Base-by-base conservation (phyloP, 371 early-diverging fungal genomes). In the Mortierella sp. region DNA sequence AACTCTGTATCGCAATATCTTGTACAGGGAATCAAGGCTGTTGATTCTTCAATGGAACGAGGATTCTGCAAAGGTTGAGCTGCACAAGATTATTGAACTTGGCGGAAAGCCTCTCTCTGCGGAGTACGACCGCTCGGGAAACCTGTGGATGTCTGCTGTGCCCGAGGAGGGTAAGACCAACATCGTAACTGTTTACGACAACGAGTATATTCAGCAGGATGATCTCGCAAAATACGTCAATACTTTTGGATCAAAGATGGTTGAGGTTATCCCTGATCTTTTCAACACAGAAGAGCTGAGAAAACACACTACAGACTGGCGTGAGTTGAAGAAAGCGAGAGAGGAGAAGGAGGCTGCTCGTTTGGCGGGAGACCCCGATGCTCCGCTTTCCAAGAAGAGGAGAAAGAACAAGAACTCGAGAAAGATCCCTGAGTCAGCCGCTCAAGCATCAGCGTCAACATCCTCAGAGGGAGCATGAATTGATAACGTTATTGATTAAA, bases 271-370 rank as follows among this genome's bases (percentile, higher is more conserved):
- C 28, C 86, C 87, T 54, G 89, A 90, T 58, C 77, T 89, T 45
- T 88, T 86, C 73, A 83, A 84, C 40, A 86, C 87, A 20, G 88
- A 89, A 71, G 87, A 87, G 12, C 77, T 90, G 70, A 87, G 90
- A 63, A 90, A 90, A 69, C 83, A 76, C 40, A 81, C 83, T 0
- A 81, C 83, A 24, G 83, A 81, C 43, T 81, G 83, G 83, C 83
- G 83, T 40, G 83, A 81, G 22, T 58, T 81, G 61, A 81, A 81
- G 83, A 75, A 73, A 66, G 76, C 76, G 6, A 73, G 83, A 26
- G 83, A 81, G 55, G 83, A 81, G 61, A 70, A 70, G 52, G 83
- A 81, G 61, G 81, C 81, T 1, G 75, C 75, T 0, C 72, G 75
- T 14, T 45, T 72, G 30, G 75, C 75, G 0, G 76, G 66, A 16